Conservation (phyloP, 202 grass and related monocot species). For the Setaria viridis region DNA sequence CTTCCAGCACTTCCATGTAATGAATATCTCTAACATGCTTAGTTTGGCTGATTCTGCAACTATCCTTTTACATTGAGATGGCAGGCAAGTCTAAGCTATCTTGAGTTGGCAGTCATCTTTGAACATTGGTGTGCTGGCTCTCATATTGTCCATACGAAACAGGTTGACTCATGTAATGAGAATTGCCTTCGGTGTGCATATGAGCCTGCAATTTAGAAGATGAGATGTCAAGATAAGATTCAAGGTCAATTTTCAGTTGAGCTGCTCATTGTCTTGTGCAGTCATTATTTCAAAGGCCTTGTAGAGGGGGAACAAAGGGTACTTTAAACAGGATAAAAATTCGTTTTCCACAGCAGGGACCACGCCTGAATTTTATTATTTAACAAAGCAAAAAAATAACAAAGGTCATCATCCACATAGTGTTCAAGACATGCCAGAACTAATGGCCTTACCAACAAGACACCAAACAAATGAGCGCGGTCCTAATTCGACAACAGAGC, state of each 20-base stretch:
- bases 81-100: slow-evolving; percentile 31
- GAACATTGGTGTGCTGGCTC: slow-evolving; percentile 53
- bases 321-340: not conserved
- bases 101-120: slow-evolving; percentile 57
- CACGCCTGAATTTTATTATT: too few relatives aligned
- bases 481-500: too few relatives aligned
- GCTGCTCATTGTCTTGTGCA: not conserved
- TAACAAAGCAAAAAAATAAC: too few relatives aligned
- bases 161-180: slow-evolving; percentile 49
- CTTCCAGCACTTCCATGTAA: slow-evolving; percentile 25
- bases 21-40: slow-evolving; percentile 12
- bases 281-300: not conserved
- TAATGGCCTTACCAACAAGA: too few relatives aligned
- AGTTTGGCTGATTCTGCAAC: slow-evolving; percentile 17
- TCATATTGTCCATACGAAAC: slow-evolving; percentile 55
- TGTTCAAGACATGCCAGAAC: too few relatives aligned
- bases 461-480: too few relatives aligned
- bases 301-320: not conserved
- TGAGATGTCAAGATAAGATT: not conserved
- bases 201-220: slow-evolving; percentile 53
- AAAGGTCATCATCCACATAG: too few relatives aligned
- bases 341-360: too few relatives aligned
- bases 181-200: slow-evolving; percentile 35
- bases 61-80: slow-evolving; percentile 40
- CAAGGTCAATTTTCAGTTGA: not conserved